Evolutionary conservation across 352 stramenopile genomes (phyloP), one percentile per base, ranked within the genome.

Genomic region (Phytophthora nicotianae): DNA sequence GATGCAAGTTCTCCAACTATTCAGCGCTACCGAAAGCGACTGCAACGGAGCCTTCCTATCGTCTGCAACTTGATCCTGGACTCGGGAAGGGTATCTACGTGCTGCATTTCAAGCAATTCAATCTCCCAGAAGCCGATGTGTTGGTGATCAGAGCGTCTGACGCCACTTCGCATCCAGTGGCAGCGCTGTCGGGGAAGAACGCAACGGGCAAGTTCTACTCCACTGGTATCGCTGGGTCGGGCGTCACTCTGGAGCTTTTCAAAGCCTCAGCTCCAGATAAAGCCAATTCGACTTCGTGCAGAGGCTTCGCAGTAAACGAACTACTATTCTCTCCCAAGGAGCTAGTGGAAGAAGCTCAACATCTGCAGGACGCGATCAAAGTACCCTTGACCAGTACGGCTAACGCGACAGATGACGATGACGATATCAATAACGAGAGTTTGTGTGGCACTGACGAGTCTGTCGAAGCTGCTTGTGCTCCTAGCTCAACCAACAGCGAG

Each of bases 391-490:
- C 46, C 11, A 58, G 75, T 26, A 33, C 37, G 17, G 1, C 40
- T 19, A 51, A 74, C 10, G 32, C 20, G n/a, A 50, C 17, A 7
- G 42, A 63, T 40, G 45, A 40, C 0, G 29, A 73, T 17, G 27
- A 61, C 6, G 49, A 72, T 26, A 14, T 52, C 14, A 68, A 73
- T n/a, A 59, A 83, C 4, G 83, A 93, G 65, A 91, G 81, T 62
- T 6, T 93, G 27, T 93, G 83, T 46, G 83, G 83, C 1, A 41
- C 53, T 1, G 81, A 93, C 57, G 83, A 93, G 48, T 91, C 83
- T 1, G 58, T 87, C 17, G 81, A 87, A 61, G 81, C 84, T n/a
- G 68, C 70, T 37, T 93, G 84, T 51, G 71, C 77, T n/a, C 68
- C 71, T 3, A 78, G 48, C 17, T 51, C 58, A 8, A 74, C 53